These are phyloP conservation scores for Hyphodiscus sp. DNA, from an alignment of 2,329 filamentous ascomycete genomes.

Conservation along the genomic window DNA sequence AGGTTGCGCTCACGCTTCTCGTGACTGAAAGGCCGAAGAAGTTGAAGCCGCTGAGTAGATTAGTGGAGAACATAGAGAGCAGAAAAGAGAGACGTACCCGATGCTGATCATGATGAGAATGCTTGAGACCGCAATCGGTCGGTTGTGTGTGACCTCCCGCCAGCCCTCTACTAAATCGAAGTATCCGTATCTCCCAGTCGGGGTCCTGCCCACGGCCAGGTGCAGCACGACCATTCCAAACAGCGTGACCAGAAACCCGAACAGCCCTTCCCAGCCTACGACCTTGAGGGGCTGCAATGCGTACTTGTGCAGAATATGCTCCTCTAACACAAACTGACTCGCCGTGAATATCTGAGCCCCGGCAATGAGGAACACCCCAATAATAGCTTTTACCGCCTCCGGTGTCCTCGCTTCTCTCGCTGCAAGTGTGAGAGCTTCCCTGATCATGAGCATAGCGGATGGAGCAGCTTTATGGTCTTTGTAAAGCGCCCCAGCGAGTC, in stretches of 20 bases:
- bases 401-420: slow-evolving; percentile 39
- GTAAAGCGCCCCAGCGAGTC: slow-evolving; percentile 78
- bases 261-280: slow-evolving; percentile 93
- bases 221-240: slow-evolving; percentile 77
- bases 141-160: slow-evolving; percentile 69
- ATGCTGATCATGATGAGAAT: slow-evolving; percentile 96
- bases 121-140: slow-evolving; percentile 67
- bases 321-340: slow-evolving; percentile 91
- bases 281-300: slow-evolving; percentile 73
- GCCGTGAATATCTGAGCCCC: slow-evolving; percentile 95
- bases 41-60: slow-evolving; percentile 73
- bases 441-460: slow-evolving; percentile 31
- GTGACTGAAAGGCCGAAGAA: slow-evolving; percentile 97
- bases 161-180: slow-evolving; percentile 88
- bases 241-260: slow-evolving; percentile 77
- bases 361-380: slow-evolving; percentile 87
- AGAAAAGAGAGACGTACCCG: slow-evolving; percentile 53
- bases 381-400: slow-evolving; percentile 60
- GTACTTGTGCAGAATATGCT: slow-evolving; percentile 80
- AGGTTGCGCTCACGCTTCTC: slow-evolving; percentile 80
- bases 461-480: slow-evolving; percentile 45
- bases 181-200: slow-evolving; percentile 68
- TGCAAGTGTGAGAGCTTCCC: slow-evolving; percentile 36
- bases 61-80: slow-evolving; percentile 1
- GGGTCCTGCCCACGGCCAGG: slow-evolving; percentile 66